Evolutionary conservation across 148 eudicot genomes (phyloP), one percentile per base, ranked within the genome.

Genomic region (Pouteria glomerata): DNA sequence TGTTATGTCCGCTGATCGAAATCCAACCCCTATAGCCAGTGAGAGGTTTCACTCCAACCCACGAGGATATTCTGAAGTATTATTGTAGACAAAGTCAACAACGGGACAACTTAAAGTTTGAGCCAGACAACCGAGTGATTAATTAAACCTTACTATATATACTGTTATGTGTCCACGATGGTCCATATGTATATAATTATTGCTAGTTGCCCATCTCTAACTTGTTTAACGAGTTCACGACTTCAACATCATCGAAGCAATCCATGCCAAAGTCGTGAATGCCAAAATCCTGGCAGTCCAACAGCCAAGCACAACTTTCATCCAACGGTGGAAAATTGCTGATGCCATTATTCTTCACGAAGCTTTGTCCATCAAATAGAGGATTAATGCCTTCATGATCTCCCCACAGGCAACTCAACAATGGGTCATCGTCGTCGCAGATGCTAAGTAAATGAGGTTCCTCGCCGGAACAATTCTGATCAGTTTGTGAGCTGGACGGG

Each of bases 221-320:
- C 50, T 68, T 63, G 74, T 76, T 78, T 58, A 87, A 48, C 21
- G 78, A 77, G 81, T 81, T 84, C 80, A 83, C 58, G 41, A 29
- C 63, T 42, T 83, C 85, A 13, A 74, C 21, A 5, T 84, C 88
- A 59, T 63, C 64, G 74, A 87, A 84, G 42, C 85, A 78, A 53
- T 90, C 92, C 2, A 85, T 63, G 16, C 81, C 85, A 42, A 87
- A 90, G 75, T 90, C 96, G 33, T 90, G 90, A 57, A 90, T 75
- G 0, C 92, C 96, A 37, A 87, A 90, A 75, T 87, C 96, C 70
- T 87, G 82, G 75, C 88, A 90, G 72, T 88, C 88, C 73, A 87
- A 68, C 47, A 90, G 44, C 96, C 88, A 86, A 1, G 86, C 57
- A 67, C 73, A 65, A 16, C 74, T 78, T 11, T 90, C 87, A 71